Conservation (phyloP, 345 rosid species). For the Gossypium arboreum region DNA sequence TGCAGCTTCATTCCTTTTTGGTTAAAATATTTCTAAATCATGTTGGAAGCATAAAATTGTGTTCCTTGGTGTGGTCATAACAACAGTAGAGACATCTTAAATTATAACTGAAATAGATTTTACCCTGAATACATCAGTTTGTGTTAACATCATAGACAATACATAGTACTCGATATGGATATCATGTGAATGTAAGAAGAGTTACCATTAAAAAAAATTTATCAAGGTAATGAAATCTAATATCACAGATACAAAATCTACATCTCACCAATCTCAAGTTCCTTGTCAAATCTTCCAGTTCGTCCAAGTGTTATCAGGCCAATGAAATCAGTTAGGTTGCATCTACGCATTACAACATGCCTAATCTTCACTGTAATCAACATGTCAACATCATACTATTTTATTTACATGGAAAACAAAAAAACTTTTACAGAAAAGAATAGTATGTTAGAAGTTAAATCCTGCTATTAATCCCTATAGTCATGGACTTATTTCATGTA, state of each 20-base stretch:
- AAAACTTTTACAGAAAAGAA: neutral
- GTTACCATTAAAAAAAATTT: neutral
- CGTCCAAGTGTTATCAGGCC: constrained; percentile 71
- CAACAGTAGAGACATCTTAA: neutral
- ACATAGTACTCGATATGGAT: neutral
- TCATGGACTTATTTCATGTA: too few species aligned
- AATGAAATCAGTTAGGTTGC: constrained; percentile 34
- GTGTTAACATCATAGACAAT: neutral
- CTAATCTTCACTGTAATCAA: neutral
- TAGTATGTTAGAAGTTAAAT: neutral
- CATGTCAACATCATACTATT: neutral
- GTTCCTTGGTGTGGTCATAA: neutral
- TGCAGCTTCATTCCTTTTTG: neutral
- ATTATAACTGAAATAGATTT: neutral
- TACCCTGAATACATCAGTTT: neutral
- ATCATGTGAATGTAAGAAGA: neutral
- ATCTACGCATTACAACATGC: neutral
- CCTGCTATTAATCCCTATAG: too few species aligned
- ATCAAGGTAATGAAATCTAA: neutral
- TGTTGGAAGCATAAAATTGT: neutral
- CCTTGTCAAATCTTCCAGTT: constrained; percentile 77
- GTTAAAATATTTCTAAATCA: neutral
- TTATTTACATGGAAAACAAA: neutral
- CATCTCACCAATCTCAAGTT: constrained; percentile 65
- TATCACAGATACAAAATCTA: neutral